Base-by-base conservation (phyloP, 2,329 filamentous ascomycete species). In the Penicillium brasilianum region DNA sequence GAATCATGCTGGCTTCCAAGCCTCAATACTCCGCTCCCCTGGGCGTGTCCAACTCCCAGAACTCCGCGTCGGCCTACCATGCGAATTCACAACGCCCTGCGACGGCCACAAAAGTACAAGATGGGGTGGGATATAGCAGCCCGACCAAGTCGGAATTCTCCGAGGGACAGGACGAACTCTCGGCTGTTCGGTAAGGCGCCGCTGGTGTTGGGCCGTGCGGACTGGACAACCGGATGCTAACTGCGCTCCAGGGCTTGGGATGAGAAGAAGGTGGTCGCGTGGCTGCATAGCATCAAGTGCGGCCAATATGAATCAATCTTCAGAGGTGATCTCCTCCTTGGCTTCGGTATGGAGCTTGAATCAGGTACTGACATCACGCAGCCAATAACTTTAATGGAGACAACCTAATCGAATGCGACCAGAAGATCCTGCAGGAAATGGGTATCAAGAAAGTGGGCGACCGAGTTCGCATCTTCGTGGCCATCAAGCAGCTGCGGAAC, bases 381-480 rank as follows among this genome's bases (percentile, higher is more conserved):
- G 84, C 88, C 74, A 97, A 99, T 77, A 92, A 98, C 77, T 97
- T 99, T 82, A 99, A 95, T 74, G 95, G 95, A 71, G 93, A 97
- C 80, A 97, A 96, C 74, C 83, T 99, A 48, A 85, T 99, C 69
- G 95, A 99, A 79, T 94, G 97, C 84, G 95, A 99, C 78, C 96
- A 97, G 82, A 90, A 93, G 58, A 92, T 96, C 43, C 84, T 99
- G 65, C 96, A 97, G 78, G 95, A 99, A 77, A 96, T 99, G 87
- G 95, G 95, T 46, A 94, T 99, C 69, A 96, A 97, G 69, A 99
- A 98, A 79, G 91, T 99, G 66, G 95, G 95, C 66, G 95, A 99
- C 77, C 89, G 95, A 57, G 94, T 99, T 37, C 91, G 94, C 65
- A 89, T 99, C 63, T 93, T 92, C 71, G 84, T 93, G 64, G 89